Percentiles rank a stretch among this genome's conserved stretches.
Conservation (phyloP, 768 basidiomycete genomes). For the Tricholomella constricta region DNA sequence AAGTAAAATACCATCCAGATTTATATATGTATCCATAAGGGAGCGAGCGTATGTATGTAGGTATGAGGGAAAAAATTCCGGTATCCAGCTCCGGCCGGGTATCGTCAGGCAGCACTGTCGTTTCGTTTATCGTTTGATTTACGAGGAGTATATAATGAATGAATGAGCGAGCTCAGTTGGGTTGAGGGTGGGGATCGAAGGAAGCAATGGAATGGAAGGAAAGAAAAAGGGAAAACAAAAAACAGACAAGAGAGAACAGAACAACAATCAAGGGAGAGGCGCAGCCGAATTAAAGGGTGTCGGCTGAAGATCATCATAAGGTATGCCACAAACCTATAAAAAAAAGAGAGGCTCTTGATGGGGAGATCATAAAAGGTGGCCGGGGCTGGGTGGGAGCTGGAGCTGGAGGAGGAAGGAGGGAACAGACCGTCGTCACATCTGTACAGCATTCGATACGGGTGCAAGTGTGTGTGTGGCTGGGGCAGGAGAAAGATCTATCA, state of each 20-base stretch:
- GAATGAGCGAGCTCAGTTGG: not conserved
- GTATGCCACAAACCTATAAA: not conserved
- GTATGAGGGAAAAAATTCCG: slow-evolving; percentile 14
- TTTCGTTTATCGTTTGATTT: not conserved
- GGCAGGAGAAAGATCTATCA: not conserved
- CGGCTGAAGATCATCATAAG: slow-evolving; percentile 5
- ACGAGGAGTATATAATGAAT: too few relatives aligned
- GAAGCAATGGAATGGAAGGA: too few relatives aligned
- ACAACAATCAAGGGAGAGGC: slow-evolving; percentile 12
- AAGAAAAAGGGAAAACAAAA: too few relatives aligned
- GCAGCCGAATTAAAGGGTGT: not conserved
- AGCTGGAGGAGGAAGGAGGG: too few relatives aligned
- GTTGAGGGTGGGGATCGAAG: too few relatives aligned
- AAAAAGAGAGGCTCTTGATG: not conserved
- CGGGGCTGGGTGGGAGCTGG: not conserved
- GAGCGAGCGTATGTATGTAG: slow-evolving; percentile 13
- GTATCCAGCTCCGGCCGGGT: slow-evolving; percentile 23
- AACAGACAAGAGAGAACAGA: too few relatives aligned
- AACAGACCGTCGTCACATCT: too few relatives aligned
- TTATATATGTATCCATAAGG: slow-evolving; percentile 12
- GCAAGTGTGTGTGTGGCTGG: too few relatives aligned
- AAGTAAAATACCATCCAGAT: slow-evolving; percentile 9
- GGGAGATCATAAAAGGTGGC: not conserved
- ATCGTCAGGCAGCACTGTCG: slow-evolving; percentile 22
- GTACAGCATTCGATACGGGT: too few relatives aligned